phyloP scores from a whole-genome alignment of 192 early-diverging fungal genomes.

The Phlyctochytrium arcticum region DNA sequence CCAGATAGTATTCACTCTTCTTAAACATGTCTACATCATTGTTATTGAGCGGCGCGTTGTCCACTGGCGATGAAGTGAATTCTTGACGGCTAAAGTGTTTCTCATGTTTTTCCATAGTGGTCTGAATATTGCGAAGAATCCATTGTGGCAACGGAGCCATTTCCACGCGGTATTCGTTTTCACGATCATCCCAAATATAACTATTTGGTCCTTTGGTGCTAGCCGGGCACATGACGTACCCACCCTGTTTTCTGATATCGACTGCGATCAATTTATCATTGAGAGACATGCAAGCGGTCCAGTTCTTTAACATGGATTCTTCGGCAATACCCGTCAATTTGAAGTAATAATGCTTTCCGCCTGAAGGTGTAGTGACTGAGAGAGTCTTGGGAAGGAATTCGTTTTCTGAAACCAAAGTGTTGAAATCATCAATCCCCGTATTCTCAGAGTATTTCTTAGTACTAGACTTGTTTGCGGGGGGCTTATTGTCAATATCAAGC shows the following conservation, averaged over 20 bases:
- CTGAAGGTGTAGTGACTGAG: not conserved
- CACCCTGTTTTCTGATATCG: not conserved
- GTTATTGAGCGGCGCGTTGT: not conserved
- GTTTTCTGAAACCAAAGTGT: not conserved
- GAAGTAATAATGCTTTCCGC: conserved; percentile 4
- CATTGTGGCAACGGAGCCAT: not conserved
- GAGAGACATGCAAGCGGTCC: not conserved
- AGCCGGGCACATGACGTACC: not conserved
- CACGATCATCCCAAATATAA: not conserved
- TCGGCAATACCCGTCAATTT: not conserved
- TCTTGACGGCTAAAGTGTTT: not conserved
- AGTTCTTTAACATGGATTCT: not conserved
- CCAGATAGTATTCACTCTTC: not conserved
- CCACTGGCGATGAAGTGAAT: not conserved
- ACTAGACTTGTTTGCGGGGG: not conserved
- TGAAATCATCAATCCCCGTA: not conserved
- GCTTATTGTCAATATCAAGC: too few species aligned
- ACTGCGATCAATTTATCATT: not conserved
- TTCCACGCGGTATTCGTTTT: not conserved
- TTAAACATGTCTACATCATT: not conserved
- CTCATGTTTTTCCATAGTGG: not conserved
- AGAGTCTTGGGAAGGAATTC: not conserved
- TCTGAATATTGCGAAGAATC: too few species aligned
- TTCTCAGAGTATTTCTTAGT: not conserved
- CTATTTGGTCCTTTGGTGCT: not conserved